phyloP scores from a whole-genome alignment of 306 rosid species.

The Neltuma alba region DNA sequence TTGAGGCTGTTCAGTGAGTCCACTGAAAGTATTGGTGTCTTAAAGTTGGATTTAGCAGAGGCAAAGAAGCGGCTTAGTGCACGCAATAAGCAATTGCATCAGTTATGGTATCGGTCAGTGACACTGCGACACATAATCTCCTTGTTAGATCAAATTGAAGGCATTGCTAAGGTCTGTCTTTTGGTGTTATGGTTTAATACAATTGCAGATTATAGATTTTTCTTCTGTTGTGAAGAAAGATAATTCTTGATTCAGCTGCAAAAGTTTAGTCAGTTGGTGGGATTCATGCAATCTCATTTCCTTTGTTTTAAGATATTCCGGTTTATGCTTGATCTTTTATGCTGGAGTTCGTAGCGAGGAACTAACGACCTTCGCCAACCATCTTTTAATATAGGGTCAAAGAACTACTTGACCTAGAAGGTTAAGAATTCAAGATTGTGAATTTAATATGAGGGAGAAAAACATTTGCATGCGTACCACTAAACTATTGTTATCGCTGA shows the following conservation, averaged over 20 bases:
- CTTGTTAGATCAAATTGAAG: conserved; percentile 98
- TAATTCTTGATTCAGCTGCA: conserved; percentile 37
- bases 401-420: conserved; percentile 24
- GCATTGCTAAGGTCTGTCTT: conserved; percentile 83
- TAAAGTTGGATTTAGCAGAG: conserved; percentile 92
- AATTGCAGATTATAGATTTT: conserved; percentile 34
- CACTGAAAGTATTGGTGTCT: conserved; percentile 70
- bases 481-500: background rate
- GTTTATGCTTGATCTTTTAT: conserved; percentile 33
- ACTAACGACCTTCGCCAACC: background rate
- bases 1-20: conserved; percentile 96
- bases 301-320: conserved; percentile 21
- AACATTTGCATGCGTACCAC: conserved; percentile 11
- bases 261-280: conserved; percentile 30
- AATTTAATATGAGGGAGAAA: conserved; percentile 7
- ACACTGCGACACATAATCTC: conserved; percentile 96
- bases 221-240: background rate
- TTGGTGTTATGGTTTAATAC: conserved; percentile 24
- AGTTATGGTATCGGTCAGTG: conserved; percentile 98
- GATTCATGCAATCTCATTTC: conserved; percentile 20
- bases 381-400: background rate
- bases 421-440: conserved; percentile 8
- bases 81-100: conserved; percentile 97
- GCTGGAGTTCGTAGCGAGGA: background rate
- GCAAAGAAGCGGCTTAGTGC: conserved; percentile 87